Evolutionary conservation across 495 filamentous ascomycete species (phyloP).

Genomic region (Sporormia fimetaria): DNA sequence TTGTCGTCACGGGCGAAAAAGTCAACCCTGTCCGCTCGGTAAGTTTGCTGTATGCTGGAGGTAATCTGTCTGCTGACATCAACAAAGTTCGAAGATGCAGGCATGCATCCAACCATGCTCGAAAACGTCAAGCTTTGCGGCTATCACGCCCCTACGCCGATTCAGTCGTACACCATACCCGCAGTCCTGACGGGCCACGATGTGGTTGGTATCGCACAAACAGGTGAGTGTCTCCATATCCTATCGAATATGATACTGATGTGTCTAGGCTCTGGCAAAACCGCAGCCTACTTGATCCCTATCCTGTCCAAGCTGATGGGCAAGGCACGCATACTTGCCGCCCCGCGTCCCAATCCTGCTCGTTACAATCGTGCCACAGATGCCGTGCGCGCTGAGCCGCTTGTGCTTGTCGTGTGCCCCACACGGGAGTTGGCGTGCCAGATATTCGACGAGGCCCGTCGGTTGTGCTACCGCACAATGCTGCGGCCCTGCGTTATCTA

Average conservation of each 20-base stretch:
- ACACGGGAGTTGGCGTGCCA: constrained; percentile 83
- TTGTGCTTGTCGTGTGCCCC: constrained; percentile 76
- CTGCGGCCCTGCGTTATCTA: constrained; percentile 86
- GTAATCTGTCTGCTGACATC: not conserved
- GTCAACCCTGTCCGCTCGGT: constrained; percentile 44
- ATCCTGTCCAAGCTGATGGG: constrained; percentile 87
- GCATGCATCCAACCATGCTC: constrained; percentile 73
- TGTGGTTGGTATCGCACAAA: constrained; percentile 80
- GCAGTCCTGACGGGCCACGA: constrained; percentile 62
- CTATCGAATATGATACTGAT: not conserved
- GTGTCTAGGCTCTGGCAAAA: constrained; percentile 82
- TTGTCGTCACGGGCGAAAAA: constrained; percentile 48
- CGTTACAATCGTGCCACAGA: constrained; percentile 34
- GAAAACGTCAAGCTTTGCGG: constrained; percentile 62
- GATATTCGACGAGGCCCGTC: constrained; percentile 86
- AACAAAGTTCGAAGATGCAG: constrained; percentile 45
- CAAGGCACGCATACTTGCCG: constrained; percentile 74
- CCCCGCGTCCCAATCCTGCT: constrained; percentile 53
- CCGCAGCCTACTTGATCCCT: constrained; percentile 81
- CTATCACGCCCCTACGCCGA: constrained; percentile 62
- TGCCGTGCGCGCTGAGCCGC: constrained; percentile 60
- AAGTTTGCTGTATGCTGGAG: constrained; percentile 9
- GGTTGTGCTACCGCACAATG: constrained; percentile 88
- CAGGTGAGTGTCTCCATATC: constrained; percentile 52
- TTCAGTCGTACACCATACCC: constrained; percentile 75